Base-by-base conservation (phyloP, 805 yeast genomes). In the Kodamaea kakaduensis region DNA sequence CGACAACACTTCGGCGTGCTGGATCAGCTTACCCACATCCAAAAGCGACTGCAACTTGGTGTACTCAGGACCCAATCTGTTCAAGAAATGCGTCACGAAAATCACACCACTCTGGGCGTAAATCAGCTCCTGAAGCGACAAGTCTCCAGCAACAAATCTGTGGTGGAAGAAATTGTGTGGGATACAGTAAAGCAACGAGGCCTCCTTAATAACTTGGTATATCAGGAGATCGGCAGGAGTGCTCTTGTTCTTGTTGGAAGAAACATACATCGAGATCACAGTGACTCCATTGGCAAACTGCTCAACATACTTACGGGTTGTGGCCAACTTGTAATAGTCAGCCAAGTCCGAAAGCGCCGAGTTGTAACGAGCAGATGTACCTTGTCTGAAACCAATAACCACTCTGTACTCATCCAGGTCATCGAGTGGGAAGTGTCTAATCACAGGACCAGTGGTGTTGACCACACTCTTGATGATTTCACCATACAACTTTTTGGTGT, bases 61-160 rank as follows among this genome's bases (percentile, higher is more conserved):
- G 61, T 84, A 89, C 61, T 89, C 97, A 2, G 94, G 78, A 19
- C 97, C 97, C 54, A 90, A 73, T 56, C 97, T 76, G 69, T 93
- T 93, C 60, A 90, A 74, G 67, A 90, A 93, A 63, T 93, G 97
- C 22, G 95, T 82, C 33, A 87, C 95, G 56, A 93, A 90, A 42
- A 87, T 84, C 29, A 84, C 82, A 50, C 90, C 95, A 59, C 88
- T 83, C 59, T 90, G 97, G 29, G 97, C 94, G 58, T 93, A 93
- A 39, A 88, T 81, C 30, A 89, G 78, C 64, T 93, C 98, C 64
- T 90, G 97, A 48, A 94, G 78, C 1, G 97, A 88, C 60, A 90
- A 73, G 46, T 78, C 79, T 36, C 90, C 83, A 33, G 69, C 59
- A 43, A 82, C 78, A 54, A 89, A 89, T 38, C 79, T 71, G 35